Base-by-base conservation (phyloP, 805 yeast species). In the Komagataella kurtzmanii region DNA sequence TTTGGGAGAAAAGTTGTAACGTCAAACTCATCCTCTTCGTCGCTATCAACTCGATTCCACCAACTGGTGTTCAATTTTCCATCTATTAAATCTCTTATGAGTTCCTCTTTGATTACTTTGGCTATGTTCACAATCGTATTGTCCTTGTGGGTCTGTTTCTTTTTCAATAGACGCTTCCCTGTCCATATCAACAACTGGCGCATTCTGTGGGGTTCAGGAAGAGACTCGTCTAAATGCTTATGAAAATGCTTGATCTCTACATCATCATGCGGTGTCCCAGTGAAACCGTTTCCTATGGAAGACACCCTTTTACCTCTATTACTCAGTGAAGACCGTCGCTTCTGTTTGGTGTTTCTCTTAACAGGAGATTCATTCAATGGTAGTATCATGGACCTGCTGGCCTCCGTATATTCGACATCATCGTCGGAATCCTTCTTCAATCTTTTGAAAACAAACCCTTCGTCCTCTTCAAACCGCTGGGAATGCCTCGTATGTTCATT, bases 171-270 rank as follows among this genome's bases (percentile, higher is more conserved):
- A 57, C 82, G 71, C 54, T 76, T 77, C 36, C 79, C 71, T 55
- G 86, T 79, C 93, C 91, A 85, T 2, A 77, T 69, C 48, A 85
- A 61, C 24, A 86, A 61, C 58, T 83, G 88, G 55, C 83, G 71
- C 83, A 86, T 80, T 55, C 80, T 72, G 57, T 81, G 84, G 2
- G 90, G 88, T 49, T 81, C 90, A 0, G 91, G 86, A 45, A 82
- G 57, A 43, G 75, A 73, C 4, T 69, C 62, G 55, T 84, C 85
- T 36, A 85, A 63, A 58, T 80, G 81, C 59, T 83, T 83, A 61
- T 75, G 79, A 58, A 79, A 79, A 51, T 80, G 81, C 7, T 65
- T 57, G 0, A 71, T 67, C 0, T 79, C 73, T 1, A 85, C 77
- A 48, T 79, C 81, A 0, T 73, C 69, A 61, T 85, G 90, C 1